phyloP scores from a whole-genome alignment of 1,284 basidiomycete genomes.

The Ustilago loliicola region DNA sequence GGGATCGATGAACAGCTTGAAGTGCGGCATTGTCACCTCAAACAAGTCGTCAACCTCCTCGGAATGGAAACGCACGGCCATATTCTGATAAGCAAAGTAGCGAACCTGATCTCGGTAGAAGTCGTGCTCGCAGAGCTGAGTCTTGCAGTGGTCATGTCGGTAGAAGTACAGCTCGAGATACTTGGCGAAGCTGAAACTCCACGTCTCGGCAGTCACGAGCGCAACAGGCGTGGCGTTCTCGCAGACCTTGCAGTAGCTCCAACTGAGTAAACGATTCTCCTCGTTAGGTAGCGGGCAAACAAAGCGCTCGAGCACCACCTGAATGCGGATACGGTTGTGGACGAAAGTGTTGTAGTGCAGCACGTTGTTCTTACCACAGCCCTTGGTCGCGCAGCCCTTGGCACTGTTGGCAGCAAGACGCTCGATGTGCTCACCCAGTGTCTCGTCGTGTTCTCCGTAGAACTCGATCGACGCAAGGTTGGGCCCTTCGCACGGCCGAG shows the following conservation, averaged over 20 bases:
- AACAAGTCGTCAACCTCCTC: conserved; percentile 82
- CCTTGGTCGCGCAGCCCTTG: conserved; percentile 81
- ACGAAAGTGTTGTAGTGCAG: conserved; percentile 90
- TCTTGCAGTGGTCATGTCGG: conserved; percentile 81
- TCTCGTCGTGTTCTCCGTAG: conserved; percentile 92
- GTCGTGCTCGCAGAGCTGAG: conserved; percentile 88
- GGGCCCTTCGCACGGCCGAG: conserved; percentile 73
- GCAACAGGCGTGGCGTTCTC: conserved; percentile 79
- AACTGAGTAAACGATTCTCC: conserved; percentile 85
- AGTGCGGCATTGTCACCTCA: conserved; percentile 90
- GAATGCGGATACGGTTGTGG: conserved; percentile 86
- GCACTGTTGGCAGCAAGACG: conserved; percentile 80
- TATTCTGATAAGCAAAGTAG: conserved; percentile 82
- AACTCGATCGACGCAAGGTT: conserved; percentile 82
- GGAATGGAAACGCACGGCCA: conserved; percentile 88
- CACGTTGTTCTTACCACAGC: conserved; percentile 83
- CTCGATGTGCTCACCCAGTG: conserved; percentile 92
- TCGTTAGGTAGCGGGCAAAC: conserved; percentile 71
- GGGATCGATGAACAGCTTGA: conserved; percentile 84
- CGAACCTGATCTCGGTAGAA: conserved; percentile 93
- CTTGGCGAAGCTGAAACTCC: conserved; percentile 91
- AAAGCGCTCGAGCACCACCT: conserved; percentile 75
- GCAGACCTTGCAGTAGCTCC: conserved; percentile 85
- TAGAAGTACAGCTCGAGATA: conserved; percentile 93
- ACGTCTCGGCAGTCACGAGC: conserved; percentile 90